A percentile compares a stretch with the other conserved stretches of the same genome.
Evolutionary conservation across 805 yeast species (phyloP).

Genomic region (Blastobotrys americana): DNA sequence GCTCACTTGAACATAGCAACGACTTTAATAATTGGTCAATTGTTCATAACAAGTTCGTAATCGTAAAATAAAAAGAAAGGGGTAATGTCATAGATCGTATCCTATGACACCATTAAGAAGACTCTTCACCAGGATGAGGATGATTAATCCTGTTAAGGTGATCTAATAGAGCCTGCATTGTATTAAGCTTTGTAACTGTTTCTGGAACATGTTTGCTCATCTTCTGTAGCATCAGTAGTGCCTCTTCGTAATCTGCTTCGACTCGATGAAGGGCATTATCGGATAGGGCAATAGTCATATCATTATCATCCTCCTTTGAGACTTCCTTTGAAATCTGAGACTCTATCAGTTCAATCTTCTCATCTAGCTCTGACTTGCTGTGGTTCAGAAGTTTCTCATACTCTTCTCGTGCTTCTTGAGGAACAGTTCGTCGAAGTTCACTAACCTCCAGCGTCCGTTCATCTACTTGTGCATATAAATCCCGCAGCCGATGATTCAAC

Average conservation of each 20-base stretch:
- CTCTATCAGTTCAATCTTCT: not conserved
- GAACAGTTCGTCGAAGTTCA: slow-evolving; percentile 38
- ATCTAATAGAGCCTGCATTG: slow-evolving; percentile 4
- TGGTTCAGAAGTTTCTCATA: slow-evolving; percentile 32
- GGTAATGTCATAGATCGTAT: no score
- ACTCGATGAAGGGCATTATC: not conserved
- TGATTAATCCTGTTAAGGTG: no score
- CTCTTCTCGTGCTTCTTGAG: slow-evolving; percentile 27
- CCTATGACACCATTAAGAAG: no score
- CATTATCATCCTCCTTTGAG: not conserved
- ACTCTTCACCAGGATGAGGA: no score
- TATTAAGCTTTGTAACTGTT: slow-evolving; percentile 1
- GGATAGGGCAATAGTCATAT: not conserved
- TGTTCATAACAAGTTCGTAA: no score
- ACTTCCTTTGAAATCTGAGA: not conserved
- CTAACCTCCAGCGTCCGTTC: slow-evolving; percentile 52
- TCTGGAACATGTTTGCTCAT: slow-evolving; percentile 6
- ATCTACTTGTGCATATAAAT: slow-evolving; percentile 53
- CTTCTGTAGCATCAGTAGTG: not conserved
- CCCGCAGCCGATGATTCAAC: slow-evolving; percentile 52
- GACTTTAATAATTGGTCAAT: no score
- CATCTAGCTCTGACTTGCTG: not conserved
- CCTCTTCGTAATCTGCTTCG: slow-evolving; percentile 1
- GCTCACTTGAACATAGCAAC: no score
- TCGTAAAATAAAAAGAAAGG: no score